Evolutionary conservation across 768 basidiomycete species (phyloP).

Genomic region (Leucosporidium scottii): DNA sequence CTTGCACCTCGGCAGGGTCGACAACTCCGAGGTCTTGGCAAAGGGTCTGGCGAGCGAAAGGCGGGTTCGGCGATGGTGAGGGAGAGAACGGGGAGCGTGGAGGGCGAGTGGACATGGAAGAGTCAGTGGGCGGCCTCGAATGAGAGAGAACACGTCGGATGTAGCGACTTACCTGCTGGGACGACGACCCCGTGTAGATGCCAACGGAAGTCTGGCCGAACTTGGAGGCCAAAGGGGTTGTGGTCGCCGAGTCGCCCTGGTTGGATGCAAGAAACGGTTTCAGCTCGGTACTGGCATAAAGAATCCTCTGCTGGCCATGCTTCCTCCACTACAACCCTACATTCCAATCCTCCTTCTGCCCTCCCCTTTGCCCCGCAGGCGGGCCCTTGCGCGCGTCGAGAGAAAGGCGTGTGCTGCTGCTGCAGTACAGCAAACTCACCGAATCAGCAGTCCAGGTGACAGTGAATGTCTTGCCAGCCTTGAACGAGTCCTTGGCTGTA

Average conservation of each 20-base stretch:
- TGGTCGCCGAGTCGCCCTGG: neutral
- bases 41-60: neutral
- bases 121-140: no score
- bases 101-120: no score
- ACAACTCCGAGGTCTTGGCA: constrained; percentile 9
- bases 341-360: neutral
- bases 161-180: neutral
- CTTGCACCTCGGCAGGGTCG: constrained; percentile 2
- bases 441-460: constrained; percentile 9
- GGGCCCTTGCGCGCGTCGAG: neutral
- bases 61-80: constrained; percentile 8
- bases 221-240: neutral
- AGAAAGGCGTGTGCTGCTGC: neutral
- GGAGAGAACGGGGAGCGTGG: no score
- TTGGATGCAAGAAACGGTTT: neutral
- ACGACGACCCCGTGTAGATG: neutral
- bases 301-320: neutral
- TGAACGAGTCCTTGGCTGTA: constrained; percentile 2
- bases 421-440: neutral
- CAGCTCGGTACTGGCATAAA: neutral
- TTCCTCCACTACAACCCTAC: neutral
- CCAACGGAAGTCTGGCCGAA: neutral
- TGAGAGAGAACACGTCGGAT: no score
- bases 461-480: constrained; percentile 2
- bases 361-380: neutral